Conservation (phyloP, 345 rosid genomes). For the Hibiscus tridactylites region DNA sequence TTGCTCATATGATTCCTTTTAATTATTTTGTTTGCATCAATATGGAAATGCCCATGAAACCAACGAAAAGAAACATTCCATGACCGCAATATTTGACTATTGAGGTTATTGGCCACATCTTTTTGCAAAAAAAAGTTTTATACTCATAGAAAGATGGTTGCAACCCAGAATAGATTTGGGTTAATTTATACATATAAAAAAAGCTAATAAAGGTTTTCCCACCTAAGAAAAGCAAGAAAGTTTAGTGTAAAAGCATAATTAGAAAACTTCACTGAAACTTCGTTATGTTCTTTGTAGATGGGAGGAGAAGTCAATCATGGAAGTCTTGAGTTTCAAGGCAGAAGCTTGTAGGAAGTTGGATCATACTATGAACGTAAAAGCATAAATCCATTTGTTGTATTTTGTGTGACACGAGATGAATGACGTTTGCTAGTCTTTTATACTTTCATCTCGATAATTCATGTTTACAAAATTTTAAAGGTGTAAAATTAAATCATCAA, state of each 20-base stretch:
- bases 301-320: not conserved
- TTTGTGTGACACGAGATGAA: not conserved
- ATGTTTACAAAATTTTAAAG: too few relatives aligned
- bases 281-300: not conserved
- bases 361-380: not conserved
- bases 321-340: not conserved
- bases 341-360: not conserved
- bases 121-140: not conserved
- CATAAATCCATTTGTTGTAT: not conserved
- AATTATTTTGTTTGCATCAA: too few relatives aligned
- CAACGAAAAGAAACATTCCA: too few relatives aligned
- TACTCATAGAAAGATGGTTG: not conserved
- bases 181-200: not conserved
- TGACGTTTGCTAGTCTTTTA: too few relatives aligned
- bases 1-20: too few relatives aligned
- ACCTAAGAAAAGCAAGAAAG: not conserved
- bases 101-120: not conserved
- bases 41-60: too few relatives aligned
- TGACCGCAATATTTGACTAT: not conserved
- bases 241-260: not conserved
- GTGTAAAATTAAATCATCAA: too few relatives aligned
- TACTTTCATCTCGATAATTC: too few relatives aligned
- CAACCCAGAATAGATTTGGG: too few relatives aligned
- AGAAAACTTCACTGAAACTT: not conserved
- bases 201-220: not conserved